A percentile compares a stretch with the other conserved stretches of the same genome.
Evolutionary conservation across 768 basidiomycete genomes (phyloP).

Genomic region (Tubosaeta sp.): DNA sequence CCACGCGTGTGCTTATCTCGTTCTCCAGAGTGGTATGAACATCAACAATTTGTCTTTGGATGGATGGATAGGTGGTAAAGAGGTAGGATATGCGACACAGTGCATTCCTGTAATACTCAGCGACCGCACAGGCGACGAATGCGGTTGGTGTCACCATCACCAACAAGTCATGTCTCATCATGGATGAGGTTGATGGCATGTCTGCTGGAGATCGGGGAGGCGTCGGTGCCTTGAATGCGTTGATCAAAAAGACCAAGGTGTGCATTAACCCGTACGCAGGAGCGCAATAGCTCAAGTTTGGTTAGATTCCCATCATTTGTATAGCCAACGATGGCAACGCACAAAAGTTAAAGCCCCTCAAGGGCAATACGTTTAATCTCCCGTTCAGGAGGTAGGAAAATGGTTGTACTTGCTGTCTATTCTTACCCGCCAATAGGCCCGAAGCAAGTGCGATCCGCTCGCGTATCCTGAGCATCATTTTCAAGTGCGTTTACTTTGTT

Average conservation of each 20-base stretch:
- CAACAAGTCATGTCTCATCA: slow-evolving; percentile 82
- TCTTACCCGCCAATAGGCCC: slow-evolving; percentile 49
- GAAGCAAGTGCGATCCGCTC: slow-evolving; percentile 74
- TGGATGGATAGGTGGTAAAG: slow-evolving; percentile 66
- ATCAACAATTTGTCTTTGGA: slow-evolving; percentile 86
- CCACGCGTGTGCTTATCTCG: not conserved
- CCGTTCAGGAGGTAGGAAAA: slow-evolving; percentile 67
- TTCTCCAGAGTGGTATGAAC: slow-evolving; percentile 74
- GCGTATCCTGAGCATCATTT: slow-evolving; percentile 80
- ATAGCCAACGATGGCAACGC: slow-evolving; percentile 88
- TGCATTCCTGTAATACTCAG: not conserved
- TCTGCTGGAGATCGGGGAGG: slow-evolving; percentile 96
- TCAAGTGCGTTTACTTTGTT: slow-evolving; percentile 59
- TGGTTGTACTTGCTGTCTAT: not conserved
- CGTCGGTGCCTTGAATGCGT: slow-evolving; percentile 84
- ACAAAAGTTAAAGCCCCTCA: slow-evolving; percentile 89
- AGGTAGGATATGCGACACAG: slow-evolving; percentile 40
- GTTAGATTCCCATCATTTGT: slow-evolving; percentile 91
- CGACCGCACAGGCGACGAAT: slow-evolving; percentile 46
- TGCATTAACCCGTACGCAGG: not conserved
- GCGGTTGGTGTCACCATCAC: slow-evolving; percentile 72
- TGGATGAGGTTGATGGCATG: slow-evolving; percentile 99
- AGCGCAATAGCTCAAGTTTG: not conserved
- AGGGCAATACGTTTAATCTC: slow-evolving; percentile 66
- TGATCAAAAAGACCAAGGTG: slow-evolving; percentile 93